Base-by-base conservation (phyloP, 441 rosid genomes). In the Arabidopsis hybrid region DNA sequence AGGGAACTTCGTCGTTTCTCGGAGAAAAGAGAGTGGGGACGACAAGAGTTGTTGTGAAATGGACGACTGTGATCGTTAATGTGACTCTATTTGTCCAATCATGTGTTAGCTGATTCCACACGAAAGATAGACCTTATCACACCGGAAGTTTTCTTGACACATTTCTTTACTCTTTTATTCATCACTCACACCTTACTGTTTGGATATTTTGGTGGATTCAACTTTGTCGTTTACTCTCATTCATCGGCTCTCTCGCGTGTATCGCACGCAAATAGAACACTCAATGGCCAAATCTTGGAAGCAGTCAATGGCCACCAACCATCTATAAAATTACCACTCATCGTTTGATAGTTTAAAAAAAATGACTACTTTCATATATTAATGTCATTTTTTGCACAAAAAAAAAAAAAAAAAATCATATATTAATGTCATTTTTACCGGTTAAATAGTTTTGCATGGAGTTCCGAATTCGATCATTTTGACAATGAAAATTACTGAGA, bases 41-140 rank as follows among this genome's bases (percentile, higher is more conserved):
- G 55, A 36, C 47, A 18, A 45, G 59, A 61, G 64, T 68, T 34
- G 79, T 68, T 60, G 18, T 32, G 65, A 53, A 68, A 73, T 82
- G 81, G 79, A 67, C 34, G 36, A 7, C 1, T 51, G 7, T 69
- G 61, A 81, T 83, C 74, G 81, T 9, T 5, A 72, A 75, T 2
- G 81, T 34, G 89, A 86, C 86, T 59, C 21, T 52, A 40, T 42
- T 42, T 65, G 67, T 70, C 80, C 71, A 64, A 65, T 57, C 75
- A 63, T 2, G 49, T 42, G 45, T 78, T 74, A 42, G 77, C 82
- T 81, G 80, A 65, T 60, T 62, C 74, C 62, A 72, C 81, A 86
- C 86, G 83, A 39, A 77, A 78, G 53, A 56, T 67, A 59, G 72
- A 77, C 73, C 69, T 63, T 69, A 81, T 62, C 75, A 35, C 71